phyloP scores from a whole-genome alignment of 345 rosid genomes.

The Gossypium turneri region DNA sequence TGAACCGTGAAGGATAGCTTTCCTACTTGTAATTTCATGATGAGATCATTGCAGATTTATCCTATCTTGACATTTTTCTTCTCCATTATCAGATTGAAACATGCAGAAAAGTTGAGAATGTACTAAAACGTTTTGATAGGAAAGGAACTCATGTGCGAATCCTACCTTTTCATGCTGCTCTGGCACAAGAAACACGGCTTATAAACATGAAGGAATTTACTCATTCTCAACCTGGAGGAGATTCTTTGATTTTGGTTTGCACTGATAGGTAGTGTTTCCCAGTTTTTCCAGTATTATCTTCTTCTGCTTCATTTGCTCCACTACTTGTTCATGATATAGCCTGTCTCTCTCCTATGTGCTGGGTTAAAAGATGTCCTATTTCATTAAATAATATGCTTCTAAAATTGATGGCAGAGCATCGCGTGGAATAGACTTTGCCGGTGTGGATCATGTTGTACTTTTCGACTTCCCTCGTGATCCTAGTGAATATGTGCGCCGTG shows the following conservation, averaged over 20 bases:
- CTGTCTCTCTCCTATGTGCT: not conserved
- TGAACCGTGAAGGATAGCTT: not conserved
- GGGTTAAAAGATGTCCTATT: not conserved
- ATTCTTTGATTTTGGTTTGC: slow-evolving; percentile 67
- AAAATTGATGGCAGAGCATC: slow-evolving; percentile 60
- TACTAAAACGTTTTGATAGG: slow-evolving; percentile 67
- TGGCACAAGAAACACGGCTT: slow-evolving; percentile 62
- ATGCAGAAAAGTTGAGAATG: slow-evolving; percentile 93
- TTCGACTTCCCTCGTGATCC: slow-evolving; percentile 91
- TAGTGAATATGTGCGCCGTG: slow-evolving; percentile 89
- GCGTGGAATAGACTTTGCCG: slow-evolving; percentile 75
- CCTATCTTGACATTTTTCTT: not conserved
- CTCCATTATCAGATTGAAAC: slow-evolving; percentile 68
- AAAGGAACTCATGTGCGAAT: slow-evolving; percentile 48
- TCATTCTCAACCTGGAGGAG: slow-evolving; percentile 34
- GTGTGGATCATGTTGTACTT: slow-evolving; percentile 80
- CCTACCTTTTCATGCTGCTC: slow-evolving; percentile 84
- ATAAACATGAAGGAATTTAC: slow-evolving; percentile 77
- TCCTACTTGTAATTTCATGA: not conserved
- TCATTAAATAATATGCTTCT: slow-evolving; percentile 4
- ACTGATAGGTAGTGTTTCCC: slow-evolving; percentile 60
- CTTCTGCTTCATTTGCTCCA: not conserved
- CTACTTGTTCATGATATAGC: not conserved
- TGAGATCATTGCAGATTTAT: not conserved
- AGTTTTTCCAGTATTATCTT: not conserved